phyloP scores from a whole-genome alignment of 129 eudicot genomes.

The Mikania micrantha region DNA sequence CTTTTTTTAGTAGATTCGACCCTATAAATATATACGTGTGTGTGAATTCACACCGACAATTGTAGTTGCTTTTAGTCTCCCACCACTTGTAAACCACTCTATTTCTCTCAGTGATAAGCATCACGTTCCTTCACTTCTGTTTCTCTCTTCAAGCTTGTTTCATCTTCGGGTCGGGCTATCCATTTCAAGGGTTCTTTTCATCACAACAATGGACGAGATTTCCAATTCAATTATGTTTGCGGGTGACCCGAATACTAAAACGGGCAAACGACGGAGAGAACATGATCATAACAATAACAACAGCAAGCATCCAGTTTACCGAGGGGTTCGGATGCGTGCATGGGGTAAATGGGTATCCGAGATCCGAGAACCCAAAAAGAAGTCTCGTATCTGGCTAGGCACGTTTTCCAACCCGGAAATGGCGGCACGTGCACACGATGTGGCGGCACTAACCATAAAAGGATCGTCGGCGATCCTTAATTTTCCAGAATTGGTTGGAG shows the following conservation, averaged over 20 bases:
- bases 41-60: constrained; percentile 21
- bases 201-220: constrained; percentile 1
- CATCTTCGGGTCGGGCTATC: constrained; percentile 13
- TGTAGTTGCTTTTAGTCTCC: constrained; percentile 25
- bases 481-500: constrained; percentile 45
- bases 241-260: constrained; percentile 3
- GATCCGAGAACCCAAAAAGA: constrained; percentile 37
- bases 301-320: constrained; percentile 28
- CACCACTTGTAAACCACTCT: constrained; percentile 24
- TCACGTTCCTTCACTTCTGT: constrained; percentile 6
- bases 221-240: neutral
- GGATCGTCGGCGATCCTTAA: constrained; percentile 43
- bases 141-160: neutral
- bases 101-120: constrained; percentile 12
- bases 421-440: constrained; percentile 45
- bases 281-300: constrained; percentile 8
- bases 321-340: constrained; percentile 37
- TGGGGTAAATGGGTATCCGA: constrained; percentile 44
- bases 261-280: constrained; percentile 11
- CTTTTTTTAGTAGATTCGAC: too few species aligned
- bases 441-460: constrained; percentile 27
- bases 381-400: constrained; percentile 41
- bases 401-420: constrained; percentile 34
- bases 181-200: constrained; percentile 8
- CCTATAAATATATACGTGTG: constrained; percentile 11